Evolutionary conservation across 257 asterid species (phyloP), one percentile per base, ranked within the genome.

Genomic region (Oldenlandia corymbosa): DNA sequence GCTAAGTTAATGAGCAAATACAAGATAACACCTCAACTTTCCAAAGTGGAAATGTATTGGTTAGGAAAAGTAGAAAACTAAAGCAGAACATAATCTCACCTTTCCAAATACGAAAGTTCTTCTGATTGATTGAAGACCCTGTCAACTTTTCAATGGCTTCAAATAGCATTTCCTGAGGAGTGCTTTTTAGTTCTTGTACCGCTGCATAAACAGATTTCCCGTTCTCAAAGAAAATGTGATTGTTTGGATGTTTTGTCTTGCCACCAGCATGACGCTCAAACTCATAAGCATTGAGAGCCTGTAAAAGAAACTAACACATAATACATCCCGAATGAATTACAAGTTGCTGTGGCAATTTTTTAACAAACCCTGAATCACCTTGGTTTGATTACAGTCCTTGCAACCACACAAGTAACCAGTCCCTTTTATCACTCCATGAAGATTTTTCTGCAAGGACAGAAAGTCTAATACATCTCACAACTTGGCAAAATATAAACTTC

Each of bases 231-330:
- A 74, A 86, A 70, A 91, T 91, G 62, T 81, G 90, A 75, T 73
- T 83, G 68, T 88, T 91, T 27, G 96, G 95, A 77, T 88, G 96
- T 49, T 85, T 80, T 67, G 92, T 91, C 69, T 84, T 87, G 81
- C 95, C 84, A 24, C 84, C 85, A 66, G 93, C 91, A 64, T 88
- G 98, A 7, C 78, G 77, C 79, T 91, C 95, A 61, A 91, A 88
- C 45, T 88, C 95, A 64, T 75, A 85, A 50, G 92, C 93, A 71
- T 76, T 91, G 18, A 80, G 57, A 57, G 62, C 66, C 98, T 91
- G 85, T 51, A 58, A 7, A 62, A 34, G 10, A 65, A 73, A 57
- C 36, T 49, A 46, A 20, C 8, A 8, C 27, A 43, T 34, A 23
- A 31, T 32, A 32, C 24, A 4, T 13, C 28, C 16, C n/a, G 13